Conservation (phyloP, 495 filamentous ascomycete species). For the Amniculicola lignicola region DNA sequence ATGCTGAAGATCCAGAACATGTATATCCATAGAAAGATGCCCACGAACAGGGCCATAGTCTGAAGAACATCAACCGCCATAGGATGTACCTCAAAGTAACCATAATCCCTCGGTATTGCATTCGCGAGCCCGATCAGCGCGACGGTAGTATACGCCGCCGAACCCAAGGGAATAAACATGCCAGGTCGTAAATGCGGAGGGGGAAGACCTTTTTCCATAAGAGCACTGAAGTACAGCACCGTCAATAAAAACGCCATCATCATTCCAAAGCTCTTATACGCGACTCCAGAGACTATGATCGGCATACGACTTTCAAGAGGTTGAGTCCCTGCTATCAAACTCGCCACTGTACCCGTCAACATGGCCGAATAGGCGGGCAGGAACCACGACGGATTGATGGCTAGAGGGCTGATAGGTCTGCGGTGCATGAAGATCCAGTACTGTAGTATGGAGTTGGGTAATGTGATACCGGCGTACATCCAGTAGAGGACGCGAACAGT, state of each 20-base stretch:
- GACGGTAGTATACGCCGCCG: slow-evolving; percentile 62
- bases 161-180: slow-evolving; percentile 68
- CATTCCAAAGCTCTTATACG: slow-evolving; percentile 28
- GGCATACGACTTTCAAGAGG: slow-evolving; percentile 9
- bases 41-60: slow-evolving; percentile 50
- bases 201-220: slow-evolving; percentile 59
- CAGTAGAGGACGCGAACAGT: slow-evolving; percentile 25
- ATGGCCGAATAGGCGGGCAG: slow-evolving; percentile 28
- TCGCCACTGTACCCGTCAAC: slow-evolving; percentile 30
- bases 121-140: slow-evolving; percentile 61
- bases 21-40: slow-evolving; percentile 67
- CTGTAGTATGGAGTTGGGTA: slow-evolving; percentile 18
- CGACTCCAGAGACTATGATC: slow-evolving; percentile 21
- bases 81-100: slow-evolving; percentile 32
- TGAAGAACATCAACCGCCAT: slow-evolving; percentile 44
- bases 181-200: slow-evolving; percentile 50
- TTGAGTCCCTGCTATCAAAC: slow-evolving; percentile 17
- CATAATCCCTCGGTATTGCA: slow-evolving; percentile 40
- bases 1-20: slow-evolving; percentile 69
- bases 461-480: slow-evolving; percentile 24
- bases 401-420: neutral
- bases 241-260: slow-evolving; percentile 7
- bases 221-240: slow-evolving; percentile 50
- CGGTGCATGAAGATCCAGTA: slow-evolving; percentile 24
- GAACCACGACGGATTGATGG: slow-evolving; percentile 31